A percentile compares a stretch with the other conserved stretches of the same genome.
These are phyloP conservation scores for Coemansia sp. DNA, from an alignment of 192 early-diverging fungal genomes.

Conservation along the genomic window DNA sequence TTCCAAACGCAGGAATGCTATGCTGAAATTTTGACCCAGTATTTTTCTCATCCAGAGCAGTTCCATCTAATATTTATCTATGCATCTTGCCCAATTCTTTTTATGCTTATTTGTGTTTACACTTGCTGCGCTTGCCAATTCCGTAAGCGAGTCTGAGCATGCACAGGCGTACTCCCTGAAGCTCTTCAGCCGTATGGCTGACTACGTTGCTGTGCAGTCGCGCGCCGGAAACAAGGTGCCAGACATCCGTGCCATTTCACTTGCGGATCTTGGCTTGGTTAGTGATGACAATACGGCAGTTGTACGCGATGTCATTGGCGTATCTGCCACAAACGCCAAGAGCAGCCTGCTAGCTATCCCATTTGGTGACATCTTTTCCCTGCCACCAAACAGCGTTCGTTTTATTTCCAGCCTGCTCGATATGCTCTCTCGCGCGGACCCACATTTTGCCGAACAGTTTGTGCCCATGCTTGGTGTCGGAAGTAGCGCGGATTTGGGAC, in stretches of 20 bases:
- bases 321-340: neutral
- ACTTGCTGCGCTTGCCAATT: neutral
- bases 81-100: neutral
- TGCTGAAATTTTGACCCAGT: neutral
- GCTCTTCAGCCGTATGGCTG: slow-evolving; percentile 12
- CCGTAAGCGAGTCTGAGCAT: neutral
- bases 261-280: slow-evolving; percentile 17
- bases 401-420: slow-evolving; percentile 30
- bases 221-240: neutral
- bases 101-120: neutral
- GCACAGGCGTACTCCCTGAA: slow-evolving; percentile 11
- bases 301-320: neutral
- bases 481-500: slow-evolving; percentile 1
- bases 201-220: slow-evolving; percentile 3
- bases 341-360: slow-evolving; percentile 19
- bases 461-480: slow-evolving; percentile 33
- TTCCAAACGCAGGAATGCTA: neutral
- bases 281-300: neutral
- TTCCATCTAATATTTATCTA: neutral
- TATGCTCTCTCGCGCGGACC: slow-evolving; percentile 7
- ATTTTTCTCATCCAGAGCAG: neutral
- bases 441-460: slow-evolving; percentile 1
- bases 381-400: slow-evolving; percentile 14
- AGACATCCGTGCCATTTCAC: slow-evolving; percentile 10
- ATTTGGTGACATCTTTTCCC: slow-evolving; percentile 29